phyloP scores from a whole-genome alignment of 441 rosid genomes.

The Arabidopsis lyrata region DNA sequence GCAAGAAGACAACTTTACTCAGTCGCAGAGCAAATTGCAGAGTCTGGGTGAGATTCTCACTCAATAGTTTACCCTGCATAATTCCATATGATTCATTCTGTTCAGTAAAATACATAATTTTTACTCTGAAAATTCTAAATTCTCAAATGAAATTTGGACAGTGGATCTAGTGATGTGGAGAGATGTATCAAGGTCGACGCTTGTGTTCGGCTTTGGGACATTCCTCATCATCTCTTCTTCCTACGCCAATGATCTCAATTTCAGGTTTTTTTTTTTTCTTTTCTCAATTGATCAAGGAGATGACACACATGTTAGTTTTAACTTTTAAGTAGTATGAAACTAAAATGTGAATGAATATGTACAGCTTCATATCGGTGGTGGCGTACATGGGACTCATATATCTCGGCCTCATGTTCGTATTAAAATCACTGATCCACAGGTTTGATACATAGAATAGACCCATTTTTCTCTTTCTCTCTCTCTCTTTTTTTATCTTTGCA shows the following conservation, averaged over 20 bases:
- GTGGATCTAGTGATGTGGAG: slow-evolving; percentile 97
- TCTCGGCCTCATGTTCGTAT: slow-evolving; percentile 73
- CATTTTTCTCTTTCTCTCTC: background rate
- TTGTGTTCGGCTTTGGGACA: slow-evolving; percentile 80
- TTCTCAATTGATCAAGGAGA: background rate
- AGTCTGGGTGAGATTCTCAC: slow-evolving; percentile 60
- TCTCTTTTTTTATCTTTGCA: background rate
- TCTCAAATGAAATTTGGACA: slow-evolving; percentile 42
- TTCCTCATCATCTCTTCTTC: slow-evolving; percentile 77
- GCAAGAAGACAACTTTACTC: slow-evolving; percentile 49
- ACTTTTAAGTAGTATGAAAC: background rate
- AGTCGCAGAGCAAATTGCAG: slow-evolving; percentile 68
- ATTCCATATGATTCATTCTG: slow-evolving; percentile 12
- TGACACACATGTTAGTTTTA: slow-evolving; percentile 4
- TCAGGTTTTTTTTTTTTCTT: slow-evolving; percentile 56
- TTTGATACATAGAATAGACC: slow-evolving; percentile 35
- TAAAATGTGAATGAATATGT: slow-evolving; percentile 22
- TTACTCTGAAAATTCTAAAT: background rate
- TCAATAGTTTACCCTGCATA: background rate
- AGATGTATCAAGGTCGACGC: slow-evolving; percentile 74
- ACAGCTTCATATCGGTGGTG: slow-evolving; percentile 78
- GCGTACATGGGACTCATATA: slow-evolving; percentile 81
- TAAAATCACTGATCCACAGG: slow-evolving; percentile 78
- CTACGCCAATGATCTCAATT: slow-evolving; percentile 69
- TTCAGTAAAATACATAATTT: background rate